These are phyloP conservation scores for Carex myosuroides DNA, from an alignment of 176 grass and related monocot species.

Conservation along the genomic window DNA sequence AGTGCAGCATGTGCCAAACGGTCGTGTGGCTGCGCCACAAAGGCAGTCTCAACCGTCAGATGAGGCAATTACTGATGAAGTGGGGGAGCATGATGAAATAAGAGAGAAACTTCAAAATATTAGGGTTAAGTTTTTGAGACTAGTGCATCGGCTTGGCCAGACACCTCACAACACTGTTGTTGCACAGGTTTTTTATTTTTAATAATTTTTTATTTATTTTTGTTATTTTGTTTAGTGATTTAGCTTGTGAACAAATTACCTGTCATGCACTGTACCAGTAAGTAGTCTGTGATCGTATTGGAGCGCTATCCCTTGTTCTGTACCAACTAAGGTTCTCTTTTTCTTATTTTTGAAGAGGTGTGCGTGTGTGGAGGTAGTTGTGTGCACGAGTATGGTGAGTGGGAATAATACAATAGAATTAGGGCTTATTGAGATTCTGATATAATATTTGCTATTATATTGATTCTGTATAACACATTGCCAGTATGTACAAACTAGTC, in stretches of 20 bases:
- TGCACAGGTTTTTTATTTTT: slow-evolving; percentile 44
- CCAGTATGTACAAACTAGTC: background rate
- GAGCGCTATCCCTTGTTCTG: background rate
- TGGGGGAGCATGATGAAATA: slow-evolving; percentile 75
- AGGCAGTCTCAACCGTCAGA: slow-evolving; percentile 34
- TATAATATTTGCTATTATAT: background rate
- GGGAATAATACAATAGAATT: background rate
- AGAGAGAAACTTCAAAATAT: slow-evolving; percentile 91
- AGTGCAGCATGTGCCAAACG: slow-evolving; percentile 39
- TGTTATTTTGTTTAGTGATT: slow-evolving; percentile 10
- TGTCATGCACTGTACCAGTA: background rate
- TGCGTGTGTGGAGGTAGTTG: background rate
- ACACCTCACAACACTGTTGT: slow-evolving; percentile 86
- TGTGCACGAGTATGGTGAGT: background rate
- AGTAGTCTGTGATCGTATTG: background rate
- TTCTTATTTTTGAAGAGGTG: background rate
- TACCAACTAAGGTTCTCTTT: background rate
- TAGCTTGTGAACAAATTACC: background rate
- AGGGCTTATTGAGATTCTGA: background rate
- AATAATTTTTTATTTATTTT: background rate
- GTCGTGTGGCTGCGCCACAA: slow-evolving; percentile 9
- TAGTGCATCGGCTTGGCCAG: slow-evolving; percentile 79
- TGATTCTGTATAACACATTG: background rate
- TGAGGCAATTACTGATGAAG: slow-evolving; percentile 39
- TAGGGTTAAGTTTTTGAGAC: slow-evolving; percentile 78